These are phyloP conservation scores for Senna tora DNA, from an alignment of 306 rosid genomes.

Conservation along the genomic window DNA sequence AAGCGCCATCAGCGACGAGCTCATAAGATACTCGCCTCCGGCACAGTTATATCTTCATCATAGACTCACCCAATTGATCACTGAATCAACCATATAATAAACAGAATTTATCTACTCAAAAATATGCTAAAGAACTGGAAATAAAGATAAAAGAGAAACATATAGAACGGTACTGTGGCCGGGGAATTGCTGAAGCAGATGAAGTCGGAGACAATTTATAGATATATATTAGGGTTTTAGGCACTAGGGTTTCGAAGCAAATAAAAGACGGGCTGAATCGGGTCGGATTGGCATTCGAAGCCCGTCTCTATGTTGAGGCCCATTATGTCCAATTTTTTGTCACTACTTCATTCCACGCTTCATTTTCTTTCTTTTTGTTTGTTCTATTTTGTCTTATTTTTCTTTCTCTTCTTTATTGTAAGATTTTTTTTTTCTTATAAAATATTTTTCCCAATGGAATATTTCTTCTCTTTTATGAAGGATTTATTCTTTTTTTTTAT, in stretches of 20 bases:
- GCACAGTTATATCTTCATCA: conserved; percentile 69
- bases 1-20: conserved; percentile 73
- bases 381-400: too few relatives aligned
- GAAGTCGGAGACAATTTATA: conserved; percentile 23
- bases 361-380: too few relatives aligned
- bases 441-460: too few relatives aligned
- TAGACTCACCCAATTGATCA: conserved; percentile 24
- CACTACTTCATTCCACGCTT: too few relatives aligned
- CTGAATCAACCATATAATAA: not conserved
- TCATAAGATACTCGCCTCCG: conserved; percentile 46
- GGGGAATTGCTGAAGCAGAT: fast-evolving
- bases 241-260: conserved; percentile 23
- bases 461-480: too few relatives aligned
- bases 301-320: not conserved
- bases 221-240: conserved; percentile 42
- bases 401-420: too few relatives aligned
- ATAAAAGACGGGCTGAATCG: not conserved
- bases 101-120: not conserved
- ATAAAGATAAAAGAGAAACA: not conserved
- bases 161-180: too few relatives aligned
- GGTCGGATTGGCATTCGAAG: not conserved
- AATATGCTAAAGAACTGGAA: too few relatives aligned
- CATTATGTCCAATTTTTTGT: not conserved
- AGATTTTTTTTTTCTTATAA: too few relatives aligned
- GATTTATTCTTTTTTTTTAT: too few relatives aligned